phyloP scores from a whole-genome alignment of 345 rosid genomes.

The Salix koriyanagi region DNA sequence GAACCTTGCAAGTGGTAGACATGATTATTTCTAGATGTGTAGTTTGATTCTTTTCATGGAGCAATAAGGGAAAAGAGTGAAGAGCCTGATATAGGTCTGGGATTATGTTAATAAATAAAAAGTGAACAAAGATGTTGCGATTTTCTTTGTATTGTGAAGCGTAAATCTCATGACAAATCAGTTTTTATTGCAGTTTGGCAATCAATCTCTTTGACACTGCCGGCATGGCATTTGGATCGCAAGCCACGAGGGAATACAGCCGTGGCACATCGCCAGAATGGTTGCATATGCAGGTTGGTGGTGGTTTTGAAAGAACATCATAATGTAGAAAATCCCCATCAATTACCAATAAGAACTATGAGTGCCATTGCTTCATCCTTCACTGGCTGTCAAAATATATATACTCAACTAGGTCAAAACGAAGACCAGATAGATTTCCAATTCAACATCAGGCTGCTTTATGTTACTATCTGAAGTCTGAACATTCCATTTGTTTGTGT shows the following conservation, averaged over 20 bases:
- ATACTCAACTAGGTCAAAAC: slow-evolving; percentile 15
- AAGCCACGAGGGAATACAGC: slow-evolving; percentile 55
- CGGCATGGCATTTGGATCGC: slow-evolving; percentile 58
- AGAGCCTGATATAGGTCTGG: not conserved
- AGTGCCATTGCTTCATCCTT: slow-evolving; percentile 17
- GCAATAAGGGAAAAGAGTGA: not conserved
- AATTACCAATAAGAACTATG: slow-evolving; percentile 32
- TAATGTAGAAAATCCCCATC: slow-evolving; percentile 18
- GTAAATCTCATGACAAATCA: not conserved
- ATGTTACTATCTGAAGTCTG: slow-evolving; percentile 7
- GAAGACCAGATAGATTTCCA: slow-evolving; percentile 18
- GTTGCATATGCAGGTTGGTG: slow-evolving; percentile 86
- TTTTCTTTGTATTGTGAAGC: not conserved
- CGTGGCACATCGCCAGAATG: slow-evolving; percentile 73
- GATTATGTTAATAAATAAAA: not conserved
- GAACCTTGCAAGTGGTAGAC: not conserved
- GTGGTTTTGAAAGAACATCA: slow-evolving; percentile 61
- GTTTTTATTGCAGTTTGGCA: slow-evolving; percentile 51
- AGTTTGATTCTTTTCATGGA: not conserved
- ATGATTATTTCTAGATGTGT: not conserved
- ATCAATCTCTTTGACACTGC: slow-evolving; percentile 53
- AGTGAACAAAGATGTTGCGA: not conserved
- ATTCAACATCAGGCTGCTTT: slow-evolving; percentile 25
- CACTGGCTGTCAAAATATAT: slow-evolving; percentile 22
- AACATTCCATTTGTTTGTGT: slow-evolving; percentile 23